Percentiles rank a stretch among this genome's conserved stretches.
Evolutionary conservation across 202 grass and related monocot species (phyloP).

Genomic region (Tripidium arundinaceum): DNA sequence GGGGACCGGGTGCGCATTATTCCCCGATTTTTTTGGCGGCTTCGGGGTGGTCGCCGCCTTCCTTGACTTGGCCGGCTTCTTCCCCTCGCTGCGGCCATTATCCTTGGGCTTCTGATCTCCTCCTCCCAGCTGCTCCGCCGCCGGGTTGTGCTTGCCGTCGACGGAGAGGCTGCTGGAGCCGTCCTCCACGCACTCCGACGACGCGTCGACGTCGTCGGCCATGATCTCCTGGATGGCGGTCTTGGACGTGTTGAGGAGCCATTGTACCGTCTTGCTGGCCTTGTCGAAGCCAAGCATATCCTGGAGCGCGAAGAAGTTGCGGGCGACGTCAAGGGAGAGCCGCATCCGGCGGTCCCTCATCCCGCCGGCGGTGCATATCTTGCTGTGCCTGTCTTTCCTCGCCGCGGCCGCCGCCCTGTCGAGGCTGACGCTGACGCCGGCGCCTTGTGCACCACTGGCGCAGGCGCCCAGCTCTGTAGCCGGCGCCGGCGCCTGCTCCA

Average conservation of each 20-base stretch:
- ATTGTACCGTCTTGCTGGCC: conserved; percentile 97
- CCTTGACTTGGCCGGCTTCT: conserved; percentile 39
- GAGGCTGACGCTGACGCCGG: background rate
- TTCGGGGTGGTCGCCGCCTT: conserved; percentile 33
- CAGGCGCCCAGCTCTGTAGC: background rate
- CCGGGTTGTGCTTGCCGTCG: conserved; percentile 45
- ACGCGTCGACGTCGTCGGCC: conserved; percentile 42
- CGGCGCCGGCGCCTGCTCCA: conserved; percentile 13
- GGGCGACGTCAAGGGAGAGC: conserved; percentile 79
- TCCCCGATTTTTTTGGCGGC: conserved; percentile 29
- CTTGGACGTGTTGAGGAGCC: conserved; percentile 80
- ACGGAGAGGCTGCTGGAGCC: conserved; percentile 57
- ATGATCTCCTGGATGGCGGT: conserved; percentile 66
- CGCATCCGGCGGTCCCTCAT: conserved; percentile 84
- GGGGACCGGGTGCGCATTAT: conserved; percentile 32
- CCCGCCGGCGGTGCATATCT: conserved; percentile 81
- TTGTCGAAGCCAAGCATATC: conserved; percentile 93
- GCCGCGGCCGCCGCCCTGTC: conserved; percentile 23
- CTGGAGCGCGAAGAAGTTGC: conserved; percentile 89
- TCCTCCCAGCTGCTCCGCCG: background rate
- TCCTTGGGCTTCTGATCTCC: conserved; percentile 20
- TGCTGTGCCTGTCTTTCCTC: conserved; percentile 89
- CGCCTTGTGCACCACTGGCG: conserved; percentile 1
- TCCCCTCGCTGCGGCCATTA: conserved; percentile 26
- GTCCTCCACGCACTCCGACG: conserved; percentile 57